A percentile compares a stretch with the other conserved stretches of the same genome.
These are phyloP conservation scores for Suillus luteus DNA, from an alignment of 768 basidiomycete genomes.

Conservation along the genomic window DNA sequence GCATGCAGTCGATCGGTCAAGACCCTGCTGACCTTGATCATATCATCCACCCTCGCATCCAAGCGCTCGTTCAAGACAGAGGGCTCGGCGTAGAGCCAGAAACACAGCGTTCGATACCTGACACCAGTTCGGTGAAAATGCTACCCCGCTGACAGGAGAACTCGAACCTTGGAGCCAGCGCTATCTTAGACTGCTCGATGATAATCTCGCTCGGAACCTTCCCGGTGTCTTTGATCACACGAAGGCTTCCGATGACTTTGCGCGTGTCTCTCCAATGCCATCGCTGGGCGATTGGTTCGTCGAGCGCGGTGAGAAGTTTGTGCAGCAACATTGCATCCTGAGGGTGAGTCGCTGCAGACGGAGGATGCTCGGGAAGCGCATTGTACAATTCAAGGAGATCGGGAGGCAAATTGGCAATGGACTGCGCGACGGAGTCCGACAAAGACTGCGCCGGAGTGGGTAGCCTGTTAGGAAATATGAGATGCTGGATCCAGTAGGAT, in stretches of 20 bases:
- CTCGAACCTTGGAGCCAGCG: conserved; percentile 52
- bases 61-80: conserved; percentile 64
- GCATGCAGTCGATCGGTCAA: conserved; percentile 4
- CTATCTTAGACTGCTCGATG: conserved; percentile 54
- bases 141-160: conserved; percentile 1
- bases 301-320: conserved; percentile 64
- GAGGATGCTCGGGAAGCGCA: conserved; percentile 59
- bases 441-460: conserved; percentile 21
- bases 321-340: conserved; percentile 65
- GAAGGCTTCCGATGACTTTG: conserved; percentile 81
- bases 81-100: conserved; percentile 87
- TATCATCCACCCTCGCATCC: conserved; percentile 80
- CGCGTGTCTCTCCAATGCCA: conserved; percentile 98
- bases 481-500: conserved; percentile 96
- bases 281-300: conserved; percentile 69
- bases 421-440: conserved; percentile 43
- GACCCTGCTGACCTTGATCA: conserved; percentile 67
- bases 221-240: conserved; percentile 73
- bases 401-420: conserved; percentile 47
- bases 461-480: conserved; percentile 84
- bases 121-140: background rate
- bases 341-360: conserved; percentile 56
- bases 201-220: conserved; percentile 68
- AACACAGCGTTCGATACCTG: conserved; percentile 83
- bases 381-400: conserved; percentile 53